Evolutionary conservation across 148 eudicot species (phyloP).

Genomic region (Gaultheria prostrata): DNA sequence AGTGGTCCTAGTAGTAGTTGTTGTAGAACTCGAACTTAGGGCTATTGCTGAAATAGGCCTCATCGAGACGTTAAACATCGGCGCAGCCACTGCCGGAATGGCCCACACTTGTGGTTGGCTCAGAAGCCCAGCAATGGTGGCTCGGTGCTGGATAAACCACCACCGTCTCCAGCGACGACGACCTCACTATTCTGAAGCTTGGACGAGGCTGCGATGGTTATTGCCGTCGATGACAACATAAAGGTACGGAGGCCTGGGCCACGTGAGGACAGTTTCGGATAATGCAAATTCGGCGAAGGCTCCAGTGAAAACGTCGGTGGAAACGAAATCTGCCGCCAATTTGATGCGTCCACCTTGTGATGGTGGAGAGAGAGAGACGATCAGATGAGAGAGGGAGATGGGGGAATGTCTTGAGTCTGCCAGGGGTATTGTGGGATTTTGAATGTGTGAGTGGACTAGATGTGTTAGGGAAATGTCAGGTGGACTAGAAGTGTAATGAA

Average conservation of each 20-base stretch:
- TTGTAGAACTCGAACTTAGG: background rate
- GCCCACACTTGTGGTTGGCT: constrained; percentile 75
- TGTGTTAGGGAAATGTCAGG: too few species aligned
- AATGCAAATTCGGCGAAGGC: constrained; percentile 37
- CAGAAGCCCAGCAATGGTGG: too few species aligned
- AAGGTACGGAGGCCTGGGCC: constrained; percentile 66
- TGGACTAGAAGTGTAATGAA: too few species aligned
- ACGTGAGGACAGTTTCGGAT: constrained; percentile 33
- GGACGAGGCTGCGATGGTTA: constrained; percentile 72
- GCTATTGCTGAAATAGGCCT: constrained; percentile 32
- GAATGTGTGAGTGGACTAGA: too few species aligned
- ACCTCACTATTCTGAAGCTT: constrained; percentile 39
- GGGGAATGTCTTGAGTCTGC: too few species aligned
- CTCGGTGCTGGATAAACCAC: constrained; percentile 11
- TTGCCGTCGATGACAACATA: constrained; percentile 67
- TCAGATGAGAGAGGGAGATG: too few species aligned
- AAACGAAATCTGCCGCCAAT: too few species aligned
- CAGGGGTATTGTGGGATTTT: too few species aligned
- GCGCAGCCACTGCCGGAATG: constrained; percentile 51
- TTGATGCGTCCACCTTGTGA: too few species aligned
- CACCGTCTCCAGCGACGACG: constrained; percentile 8
- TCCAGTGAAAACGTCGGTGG: too few species aligned
- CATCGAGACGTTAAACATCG: constrained; percentile 43
- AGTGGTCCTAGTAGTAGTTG: background rate
- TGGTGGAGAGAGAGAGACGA: too few species aligned